Conservation (phyloP, 805 yeast species). For the Yarrowia yakushimensis region DNA sequence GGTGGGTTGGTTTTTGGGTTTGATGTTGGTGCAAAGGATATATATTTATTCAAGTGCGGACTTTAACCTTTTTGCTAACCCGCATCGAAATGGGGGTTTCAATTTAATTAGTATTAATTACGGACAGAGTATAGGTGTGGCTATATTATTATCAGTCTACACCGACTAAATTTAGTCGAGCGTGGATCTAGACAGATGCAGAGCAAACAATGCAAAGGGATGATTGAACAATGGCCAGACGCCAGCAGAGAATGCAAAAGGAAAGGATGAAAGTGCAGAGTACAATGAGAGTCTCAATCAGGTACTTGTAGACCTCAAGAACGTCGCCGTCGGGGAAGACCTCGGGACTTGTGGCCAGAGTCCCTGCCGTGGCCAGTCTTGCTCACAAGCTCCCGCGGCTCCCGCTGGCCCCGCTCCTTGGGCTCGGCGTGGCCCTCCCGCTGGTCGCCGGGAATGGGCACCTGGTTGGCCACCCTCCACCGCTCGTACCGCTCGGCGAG, state of each 20-base stretch:
- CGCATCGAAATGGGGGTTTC: no score
- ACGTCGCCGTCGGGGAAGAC: conserved; percentile 11
- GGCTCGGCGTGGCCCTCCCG: background rate
- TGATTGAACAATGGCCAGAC: background rate
- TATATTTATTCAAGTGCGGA: no score
- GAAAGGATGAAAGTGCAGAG: background rate
- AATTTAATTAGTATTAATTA: no score
- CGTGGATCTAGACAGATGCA: background rate
- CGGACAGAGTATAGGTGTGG: no score
- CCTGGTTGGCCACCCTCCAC: conserved; percentile 8
- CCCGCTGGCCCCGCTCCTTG: background rate
- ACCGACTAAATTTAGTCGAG: no score
- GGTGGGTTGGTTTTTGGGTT: background rate
- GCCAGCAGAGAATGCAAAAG: background rate
- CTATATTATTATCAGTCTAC: no score
- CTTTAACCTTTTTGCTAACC: no score
- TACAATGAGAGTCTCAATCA: no score
- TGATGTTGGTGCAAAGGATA: background rate
- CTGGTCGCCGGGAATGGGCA: conserved; percentile 8
- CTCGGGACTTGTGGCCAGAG: background rate
- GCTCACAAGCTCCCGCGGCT: background rate
- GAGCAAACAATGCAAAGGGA: background rate
- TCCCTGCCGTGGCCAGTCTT: background rate
- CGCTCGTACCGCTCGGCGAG: conserved; percentile 26
- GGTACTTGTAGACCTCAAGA: background rate